Evolutionary conservation across 2,329 filamentous ascomycete genomes (phyloP), one percentile per base, ranked within the genome.

Genomic region (Hortaea werneckii): DNA sequence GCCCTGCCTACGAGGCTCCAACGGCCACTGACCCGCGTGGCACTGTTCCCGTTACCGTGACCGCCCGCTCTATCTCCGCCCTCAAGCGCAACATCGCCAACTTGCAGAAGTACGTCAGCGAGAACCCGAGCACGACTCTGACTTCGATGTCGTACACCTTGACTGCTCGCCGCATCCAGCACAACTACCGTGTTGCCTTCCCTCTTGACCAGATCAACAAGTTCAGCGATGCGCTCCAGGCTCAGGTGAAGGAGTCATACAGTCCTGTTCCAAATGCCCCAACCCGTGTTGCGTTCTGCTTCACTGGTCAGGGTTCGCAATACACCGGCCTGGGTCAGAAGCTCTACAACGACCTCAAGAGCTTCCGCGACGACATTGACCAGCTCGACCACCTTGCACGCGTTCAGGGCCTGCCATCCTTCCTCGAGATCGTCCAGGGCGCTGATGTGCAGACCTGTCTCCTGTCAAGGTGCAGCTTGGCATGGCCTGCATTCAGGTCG

Each of bases 401-500:
- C 42, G 58, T 73, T 30, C 71, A 75, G 51, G 60, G 61, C 30
- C 60, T 75, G 12, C 71, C 72, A 35, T 74, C 71, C 0, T 72
- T 74, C 63, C 56, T 74, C 37, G 70, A 72, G 49, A 62, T 74
- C 5, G 59, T 74, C 27, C 66, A 71, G 43, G 71, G 71, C 35
- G 68, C 67, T 34, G 71, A 74, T 54, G 69, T 74, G 8, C 58
- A 65, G 42, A 73, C 70, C 58, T 74, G 12, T 73, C 71, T n/a
- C 71, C 71, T 1, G 67, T 74, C 40, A 71, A 74, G 50, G 68
- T 74, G 1, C 72, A 75, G 59, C 69, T 75, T 29, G 72, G 70
- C 39, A 74, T 74, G 70, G 67, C 71, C 30, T 73, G 70, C 52
- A 73, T 75, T 41, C 71, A 75, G 54, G 70, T 75, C 46, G 71